phyloP scores from a whole-genome alignment of 2,329 filamentous ascomycete genomes.

The Chrysosphaeria jannelii region DNA sequence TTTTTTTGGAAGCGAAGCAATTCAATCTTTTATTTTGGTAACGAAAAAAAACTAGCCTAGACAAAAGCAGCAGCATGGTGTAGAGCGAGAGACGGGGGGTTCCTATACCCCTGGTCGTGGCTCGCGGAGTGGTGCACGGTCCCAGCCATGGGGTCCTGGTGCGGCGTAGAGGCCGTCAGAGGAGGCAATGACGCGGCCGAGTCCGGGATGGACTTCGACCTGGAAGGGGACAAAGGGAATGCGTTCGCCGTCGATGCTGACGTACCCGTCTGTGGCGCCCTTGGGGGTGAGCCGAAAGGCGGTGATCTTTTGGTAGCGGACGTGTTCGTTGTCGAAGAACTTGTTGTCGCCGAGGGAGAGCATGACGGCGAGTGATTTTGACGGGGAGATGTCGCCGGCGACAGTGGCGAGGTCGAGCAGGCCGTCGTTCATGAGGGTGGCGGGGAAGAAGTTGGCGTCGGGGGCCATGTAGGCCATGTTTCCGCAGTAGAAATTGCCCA shows the following conservation, averaged over 20 bases:
- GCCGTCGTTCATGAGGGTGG: conserved; percentile 56
- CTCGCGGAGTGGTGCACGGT: no score
- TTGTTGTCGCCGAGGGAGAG: conserved; percentile 38
- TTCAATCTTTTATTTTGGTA: no score
- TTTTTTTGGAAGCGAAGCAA: no score
- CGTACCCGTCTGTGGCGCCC: conserved; percentile 42
- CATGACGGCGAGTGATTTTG: conserved; percentile 38
- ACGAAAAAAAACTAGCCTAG: background rate
- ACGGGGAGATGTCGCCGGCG: conserved; percentile 39
- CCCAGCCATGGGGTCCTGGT: conserved; percentile 20
- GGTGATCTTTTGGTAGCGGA: conserved; percentile 59
- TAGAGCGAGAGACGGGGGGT: background rate
- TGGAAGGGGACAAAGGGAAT: conserved; percentile 76
- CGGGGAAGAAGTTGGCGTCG: conserved; percentile 64
- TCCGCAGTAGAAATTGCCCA: conserved; percentile 82
- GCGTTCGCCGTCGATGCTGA: conserved; percentile 79
- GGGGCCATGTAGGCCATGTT: conserved; percentile 91
- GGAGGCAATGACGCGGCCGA: conserved; percentile 66
- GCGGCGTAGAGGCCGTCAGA: conserved; percentile 43
- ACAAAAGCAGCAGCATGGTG: background rate
- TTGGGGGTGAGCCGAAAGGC: conserved; percentile 64
- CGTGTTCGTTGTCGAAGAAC: conserved; percentile 52
- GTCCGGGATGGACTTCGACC: conserved; percentile 53
- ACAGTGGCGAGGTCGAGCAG: conserved; percentile 61
- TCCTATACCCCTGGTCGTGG: no score